Conservation (phyloP, 192 early-diverging fungal species). For the Linnemannia zychae region DNA sequence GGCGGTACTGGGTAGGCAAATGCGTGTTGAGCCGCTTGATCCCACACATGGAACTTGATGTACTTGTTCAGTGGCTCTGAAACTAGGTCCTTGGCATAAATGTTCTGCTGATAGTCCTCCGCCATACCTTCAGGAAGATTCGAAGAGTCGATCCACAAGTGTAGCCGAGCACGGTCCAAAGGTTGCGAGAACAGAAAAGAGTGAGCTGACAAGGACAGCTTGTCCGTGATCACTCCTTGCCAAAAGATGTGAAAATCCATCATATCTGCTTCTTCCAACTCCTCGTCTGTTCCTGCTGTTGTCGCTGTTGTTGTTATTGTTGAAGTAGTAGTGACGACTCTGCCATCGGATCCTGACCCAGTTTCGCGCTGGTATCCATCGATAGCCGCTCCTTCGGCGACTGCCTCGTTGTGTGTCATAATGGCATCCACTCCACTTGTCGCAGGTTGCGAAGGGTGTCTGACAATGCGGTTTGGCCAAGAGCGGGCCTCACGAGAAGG, state of each 20-base stretch:
- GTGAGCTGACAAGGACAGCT: conserved; percentile 30
- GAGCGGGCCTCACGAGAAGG: conserved; percentile 8
- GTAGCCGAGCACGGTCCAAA: conserved; percentile 31
- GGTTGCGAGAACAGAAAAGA: conserved; percentile 55
- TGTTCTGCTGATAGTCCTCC: conserved; percentile 34
- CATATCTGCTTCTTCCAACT: neutral
- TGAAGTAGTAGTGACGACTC: neutral
- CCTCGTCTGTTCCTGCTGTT: neutral
- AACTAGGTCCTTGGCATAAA: conserved; percentile 23
- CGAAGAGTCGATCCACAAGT: conserved; percentile 54
- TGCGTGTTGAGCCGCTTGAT: conserved; percentile 26
- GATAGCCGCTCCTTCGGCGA: neutral
- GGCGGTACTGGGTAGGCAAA: conserved; percentile 1
- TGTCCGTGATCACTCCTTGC: conserved; percentile 52
- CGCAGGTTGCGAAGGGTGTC: neutral
- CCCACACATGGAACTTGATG: conserved; percentile 37
- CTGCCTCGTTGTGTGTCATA: neutral
- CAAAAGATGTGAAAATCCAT: conserved; percentile 59
- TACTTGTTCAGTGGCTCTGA: conserved; percentile 11
- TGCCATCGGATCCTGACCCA: neutral
- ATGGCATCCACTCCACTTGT: neutral
- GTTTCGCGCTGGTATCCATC: neutral
- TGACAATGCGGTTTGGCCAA: neutral
- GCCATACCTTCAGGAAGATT: conserved; percentile 35
- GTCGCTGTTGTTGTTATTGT: conserved; percentile 7